Evolutionary conservation across 2,329 filamentous ascomycete species (phyloP), one percentile per base, ranked within the genome.

Genomic region (Monosporascus sp.): DNA sequence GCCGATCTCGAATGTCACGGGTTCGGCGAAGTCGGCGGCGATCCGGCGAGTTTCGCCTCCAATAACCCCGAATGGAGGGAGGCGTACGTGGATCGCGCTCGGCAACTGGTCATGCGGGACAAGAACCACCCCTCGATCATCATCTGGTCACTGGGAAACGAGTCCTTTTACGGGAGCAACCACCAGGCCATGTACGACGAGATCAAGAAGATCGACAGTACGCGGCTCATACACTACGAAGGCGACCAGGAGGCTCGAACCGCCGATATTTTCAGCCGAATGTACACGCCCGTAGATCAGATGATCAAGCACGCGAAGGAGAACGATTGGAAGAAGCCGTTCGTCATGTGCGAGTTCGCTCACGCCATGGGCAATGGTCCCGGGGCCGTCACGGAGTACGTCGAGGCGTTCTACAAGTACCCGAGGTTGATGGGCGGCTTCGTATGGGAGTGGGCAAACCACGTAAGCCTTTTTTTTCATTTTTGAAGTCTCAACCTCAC

Each of bases 301-400:
- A 68, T 76, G 56, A 66, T 71, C 31, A 65, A 69, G 20, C 64
- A 72, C 47, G 76, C 74, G 16, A 65, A 71, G 27, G 69, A 72
- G 49, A 65, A 68, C 19, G 65, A 72, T n/a, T 76, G 73, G 73
- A 63, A 70, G 40, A 81, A 86, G 65, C 84, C 83, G 0, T 71
- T 87, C 0, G 72, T 87, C 1, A 71, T 81, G 43, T 81, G 78
- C 51, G 80, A 84, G 54, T 82, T 74, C 54, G 71, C 72, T 0
- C 79, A 82, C 58, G 85, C 87, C 0, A 90, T 90, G 86, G 87
- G 87, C 0, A 90, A 89, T 54, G 86, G 85, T 0, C 86, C 85
- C 0, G 86, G 87, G 1, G 81, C 79, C 1, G 72, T 89, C 48
- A 78, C 83, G 56, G 86, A 89, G 55, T 90, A 90, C 56, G 72